Evolutionary conservation across 352 stramenopile species (phyloP).

Genomic region (Globisporangium alternatum): DNA sequence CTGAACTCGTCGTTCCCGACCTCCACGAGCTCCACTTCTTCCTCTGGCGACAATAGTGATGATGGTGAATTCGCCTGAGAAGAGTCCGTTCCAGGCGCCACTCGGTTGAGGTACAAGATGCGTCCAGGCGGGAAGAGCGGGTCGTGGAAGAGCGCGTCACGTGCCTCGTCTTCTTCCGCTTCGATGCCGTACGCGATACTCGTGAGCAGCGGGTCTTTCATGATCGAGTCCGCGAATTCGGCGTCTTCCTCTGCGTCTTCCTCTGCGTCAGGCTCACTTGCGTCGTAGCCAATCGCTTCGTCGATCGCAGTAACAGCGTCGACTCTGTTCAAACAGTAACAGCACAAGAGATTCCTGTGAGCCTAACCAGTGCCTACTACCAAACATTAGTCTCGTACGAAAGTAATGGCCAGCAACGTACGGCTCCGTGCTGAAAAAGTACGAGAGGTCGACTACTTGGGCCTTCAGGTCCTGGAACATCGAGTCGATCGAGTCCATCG

Average conservation of each 20-base stretch:
- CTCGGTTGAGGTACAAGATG: constrained; percentile 66
- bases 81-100: constrained; percentile 9
- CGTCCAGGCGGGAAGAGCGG: constrained; percentile 67
- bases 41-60: background rate
- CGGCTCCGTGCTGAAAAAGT: constrained; percentile 10
- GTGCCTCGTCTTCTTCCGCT: background rate
- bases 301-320: background rate
- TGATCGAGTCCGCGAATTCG: background rate
- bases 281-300: constrained; percentile 2
- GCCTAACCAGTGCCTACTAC: background rate
- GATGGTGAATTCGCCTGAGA: background rate
- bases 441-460: constrained; percentile 12
- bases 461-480: constrained; percentile 22
- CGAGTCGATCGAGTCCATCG: constrained; percentile 10
- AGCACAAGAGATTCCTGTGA: background rate
- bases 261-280: background rate
- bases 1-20: constrained; percentile 67
- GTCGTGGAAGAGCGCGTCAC: constrained; percentile 36
- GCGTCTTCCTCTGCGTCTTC: constrained; percentile 10
- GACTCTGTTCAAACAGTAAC: background rate
- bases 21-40: constrained; percentile 57
- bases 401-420: background rate
- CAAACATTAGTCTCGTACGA: background rate
- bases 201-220: constrained; percentile 5
- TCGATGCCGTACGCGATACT: background rate